Base-by-base conservation (phyloP, 2,329 filamentous ascomycete genomes). In the Penicillium sp. region DNA sequence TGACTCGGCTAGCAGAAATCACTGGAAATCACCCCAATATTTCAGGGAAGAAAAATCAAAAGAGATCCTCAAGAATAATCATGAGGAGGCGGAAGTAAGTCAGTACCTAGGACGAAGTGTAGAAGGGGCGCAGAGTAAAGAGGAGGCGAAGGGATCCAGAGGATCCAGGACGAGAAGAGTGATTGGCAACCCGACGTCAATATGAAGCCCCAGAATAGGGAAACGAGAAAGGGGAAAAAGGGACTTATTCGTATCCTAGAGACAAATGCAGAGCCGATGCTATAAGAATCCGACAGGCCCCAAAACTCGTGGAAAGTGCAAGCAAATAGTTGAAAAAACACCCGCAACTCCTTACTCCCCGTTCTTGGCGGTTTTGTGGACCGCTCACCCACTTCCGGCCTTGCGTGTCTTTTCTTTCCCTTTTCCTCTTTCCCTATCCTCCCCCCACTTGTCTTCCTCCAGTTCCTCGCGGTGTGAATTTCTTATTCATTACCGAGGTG, bases 311-410 rank as follows among this genome's bases (percentile, higher is more conserved):
- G 28, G 28, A 29, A 29, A 10, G 28, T 21, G 10, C 8, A 12
- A 29, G 28, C 10, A 12, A 29, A 39, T 23, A 39, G 36, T 39
- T 10, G 18, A 39, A 38, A 38, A 39, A 39, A 21, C 36, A 21
- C 36, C 33, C 33, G 33, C 43, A 38, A 46, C 54, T 53, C 55
- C 57, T 59, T 59, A 58, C 57, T 59, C 54, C 50, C 44, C 41
- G 49, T 58, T 58, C 58, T 60, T 60, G 58, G 58, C 58, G 49
- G 46, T 26, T 48, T 26, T 49, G 52, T 57, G 57, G 56, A 58
- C 45, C 49, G 42, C 51, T 60, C 50, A 39, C 36, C 56, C 51
- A 51, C 57, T 50, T 58, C 55, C 52, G 48, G 47, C 54, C 45
- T 57, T 42, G 51, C 57, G 46, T 55, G 53, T 58, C 56, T 47